These are phyloP conservation scores for Pestalotiopsis sp. DNA, from an alignment of 2,329 filamentous ascomycete species.

Conservation along the genomic window DNA sequence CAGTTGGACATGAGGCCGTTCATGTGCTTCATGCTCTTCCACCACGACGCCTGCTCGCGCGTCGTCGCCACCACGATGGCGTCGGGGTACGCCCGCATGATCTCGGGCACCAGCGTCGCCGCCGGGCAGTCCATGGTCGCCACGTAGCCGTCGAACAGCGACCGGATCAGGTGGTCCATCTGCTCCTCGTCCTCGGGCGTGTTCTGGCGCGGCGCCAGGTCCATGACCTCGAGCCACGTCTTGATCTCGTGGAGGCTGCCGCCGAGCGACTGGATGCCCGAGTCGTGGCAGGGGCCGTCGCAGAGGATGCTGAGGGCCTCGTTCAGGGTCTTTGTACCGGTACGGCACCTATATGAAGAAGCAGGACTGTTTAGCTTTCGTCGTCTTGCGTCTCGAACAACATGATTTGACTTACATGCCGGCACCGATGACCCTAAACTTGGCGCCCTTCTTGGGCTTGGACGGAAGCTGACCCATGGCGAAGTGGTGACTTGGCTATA, in stretches of 20 bases:
- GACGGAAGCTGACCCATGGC: conserved; percentile 36
- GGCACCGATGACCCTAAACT: conserved; percentile 38
- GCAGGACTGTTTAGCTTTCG: conserved; percentile 11
- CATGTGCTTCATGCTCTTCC: conserved; percentile 36
- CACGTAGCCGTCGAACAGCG: conserved; percentile 35
- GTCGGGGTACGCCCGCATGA: conserved; percentile 51
- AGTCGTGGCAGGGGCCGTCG: conserved; percentile 38
- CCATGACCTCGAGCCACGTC: conserved; percentile 37
- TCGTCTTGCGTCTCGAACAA: background rate
- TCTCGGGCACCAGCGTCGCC: conserved; percentile 43
- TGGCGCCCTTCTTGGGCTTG: conserved; percentile 32
- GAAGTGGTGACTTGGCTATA: conserved; percentile 8
- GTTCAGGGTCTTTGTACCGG: conserved; percentile 41
- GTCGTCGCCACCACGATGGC: conserved; percentile 51
- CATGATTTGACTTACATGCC: conserved; percentile 31
- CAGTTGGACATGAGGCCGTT: conserved; percentile 36
- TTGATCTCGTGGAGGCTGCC: conserved; percentile 38
- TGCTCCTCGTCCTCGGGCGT: conserved; percentile 33
- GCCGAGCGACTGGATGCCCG: conserved; percentile 37
- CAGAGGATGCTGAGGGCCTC: conserved; percentile 39
- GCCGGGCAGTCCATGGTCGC: conserved; percentile 43
- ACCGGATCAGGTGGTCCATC: conserved; percentile 33
- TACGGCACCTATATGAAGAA: conserved; percentile 34
- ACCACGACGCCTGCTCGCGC: conserved; percentile 40
- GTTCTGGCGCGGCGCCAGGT: conserved; percentile 29